A percentile compares a stretch with the other conserved stretches of the same genome.
Conservation (phyloP, 2,329 filamentous ascomycete species). For the Mycosphaerelloides madeirae region DNA sequence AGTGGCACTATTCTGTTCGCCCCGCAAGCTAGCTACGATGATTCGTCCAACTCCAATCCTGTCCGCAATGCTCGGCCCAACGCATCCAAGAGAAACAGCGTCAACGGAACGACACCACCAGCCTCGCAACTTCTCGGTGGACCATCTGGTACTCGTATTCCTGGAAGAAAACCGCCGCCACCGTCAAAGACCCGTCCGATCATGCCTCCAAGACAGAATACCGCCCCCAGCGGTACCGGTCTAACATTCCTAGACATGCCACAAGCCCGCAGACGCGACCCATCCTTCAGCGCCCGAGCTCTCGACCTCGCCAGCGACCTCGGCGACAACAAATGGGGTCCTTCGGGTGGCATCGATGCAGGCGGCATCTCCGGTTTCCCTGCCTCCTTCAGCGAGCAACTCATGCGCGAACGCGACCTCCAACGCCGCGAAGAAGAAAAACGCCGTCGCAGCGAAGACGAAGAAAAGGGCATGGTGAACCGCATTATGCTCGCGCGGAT, state of each 20-base stretch:
- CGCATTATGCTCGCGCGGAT: conserved; percentile 81
- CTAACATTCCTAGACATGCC: conserved; percentile 26
- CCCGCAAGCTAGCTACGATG: conserved; percentile 42
- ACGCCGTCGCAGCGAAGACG: conserved; percentile 35
- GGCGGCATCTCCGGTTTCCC: conserved; percentile 33
- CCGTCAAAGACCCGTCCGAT: conserved; percentile 52
- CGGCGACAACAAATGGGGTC: conserved; percentile 56
- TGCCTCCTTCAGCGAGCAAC: conserved; percentile 39
- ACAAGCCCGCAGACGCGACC: conserved; percentile 39
- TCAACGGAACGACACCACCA: conserved; percentile 24
- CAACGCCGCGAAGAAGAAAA: conserved; percentile 42
- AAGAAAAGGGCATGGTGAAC: conserved; percentile 68
- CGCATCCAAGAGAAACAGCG: conserved; percentile 25
- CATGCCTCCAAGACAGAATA: conserved; percentile 41
- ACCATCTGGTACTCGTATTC: conserved; percentile 8
- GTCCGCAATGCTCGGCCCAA: conserved; percentile 15
- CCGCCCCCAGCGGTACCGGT: conserved; percentile 20
- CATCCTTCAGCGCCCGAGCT: conserved; percentile 59
- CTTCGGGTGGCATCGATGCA: conserved; percentile 49
- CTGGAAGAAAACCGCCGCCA: conserved; percentile 13
- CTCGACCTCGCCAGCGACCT: conserved; percentile 70
- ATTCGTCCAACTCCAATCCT: conserved; percentile 35
- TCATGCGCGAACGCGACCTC: conserved; percentile 52
- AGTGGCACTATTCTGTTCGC: conserved; percentile 82
- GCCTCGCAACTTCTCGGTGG: conserved; percentile 14